Conservation (phyloP, 2,329 filamentous ascomycete genomes). For the Magnaporthales sp. region DNA sequence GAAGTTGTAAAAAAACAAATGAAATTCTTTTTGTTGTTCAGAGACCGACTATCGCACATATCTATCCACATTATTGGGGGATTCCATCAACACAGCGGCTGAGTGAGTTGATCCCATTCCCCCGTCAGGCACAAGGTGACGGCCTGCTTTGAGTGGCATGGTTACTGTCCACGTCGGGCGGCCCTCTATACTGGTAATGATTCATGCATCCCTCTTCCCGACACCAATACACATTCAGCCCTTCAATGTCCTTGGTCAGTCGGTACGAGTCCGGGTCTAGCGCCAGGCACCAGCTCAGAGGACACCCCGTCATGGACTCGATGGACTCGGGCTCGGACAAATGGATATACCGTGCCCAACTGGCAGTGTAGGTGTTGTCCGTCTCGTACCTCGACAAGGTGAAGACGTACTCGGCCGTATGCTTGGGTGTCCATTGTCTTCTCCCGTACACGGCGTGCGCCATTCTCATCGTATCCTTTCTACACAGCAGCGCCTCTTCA, state of each 20-base stretch:
- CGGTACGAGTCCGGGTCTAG: conserved; percentile 3
- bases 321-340: neutral
- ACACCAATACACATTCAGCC: conserved; percentile 1
- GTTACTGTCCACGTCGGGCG: neutral
- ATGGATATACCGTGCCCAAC: neutral
- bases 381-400: neutral
- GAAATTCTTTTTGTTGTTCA: conserved; percentile 2
- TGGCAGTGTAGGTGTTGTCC: neutral
- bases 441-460: neutral
- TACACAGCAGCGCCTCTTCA: neutral
- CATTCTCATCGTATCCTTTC: neutral
- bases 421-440: neutral
- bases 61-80: neutral
- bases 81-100: neutral
- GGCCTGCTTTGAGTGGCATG: neutral
- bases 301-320: neutral
- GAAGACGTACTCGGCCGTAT: neutral
- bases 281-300: neutral
- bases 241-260: neutral
- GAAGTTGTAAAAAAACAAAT: neutral
- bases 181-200: neutral
- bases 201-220: neutral
- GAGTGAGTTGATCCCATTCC: neutral
- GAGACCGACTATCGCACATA: neutral
- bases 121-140: neutral